Percentiles rank a stretch among this genome's conserved stretches.
phyloP scores from a whole-genome alignment of 108 stramenopile species.

The Nitzschia sp. region DNA sequence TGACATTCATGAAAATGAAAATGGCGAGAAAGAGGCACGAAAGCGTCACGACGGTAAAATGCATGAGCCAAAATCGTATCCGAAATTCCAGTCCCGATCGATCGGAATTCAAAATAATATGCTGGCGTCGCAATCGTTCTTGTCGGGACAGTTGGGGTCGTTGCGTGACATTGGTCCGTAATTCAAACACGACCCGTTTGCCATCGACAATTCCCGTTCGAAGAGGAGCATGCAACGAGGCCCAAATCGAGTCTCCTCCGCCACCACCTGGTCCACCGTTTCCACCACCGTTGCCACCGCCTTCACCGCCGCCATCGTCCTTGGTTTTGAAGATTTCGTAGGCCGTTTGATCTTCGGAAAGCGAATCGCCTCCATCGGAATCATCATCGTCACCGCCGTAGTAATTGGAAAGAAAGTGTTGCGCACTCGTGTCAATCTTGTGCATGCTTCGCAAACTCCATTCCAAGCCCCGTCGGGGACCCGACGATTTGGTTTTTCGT shows the following conservation, averaged over 20 bases:
- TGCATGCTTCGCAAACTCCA: conserved; percentile 20
- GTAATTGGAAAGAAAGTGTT: conserved; percentile 21
- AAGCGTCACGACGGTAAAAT: neutral
- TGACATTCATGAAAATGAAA: conserved; percentile 10
- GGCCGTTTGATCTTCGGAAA: conserved; percentile 19
- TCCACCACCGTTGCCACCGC: too few relatives aligned
- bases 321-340: conserved; percentile 27
- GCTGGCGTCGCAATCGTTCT: neutral
- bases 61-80: conserved; percentile 15
- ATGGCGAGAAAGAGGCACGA: neutral
- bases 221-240: conserved; percentile 22
- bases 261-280: neutral
- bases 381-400: neutral
- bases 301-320: neutral
- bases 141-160: neutral
- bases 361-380: neutral
- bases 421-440: conserved; percentile 14
- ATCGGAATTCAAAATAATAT: conserved; percentile 2
- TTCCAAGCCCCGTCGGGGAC: conserved; percentile 9
- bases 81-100: neutral
- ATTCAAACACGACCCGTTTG: conserved; percentile 17
- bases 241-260: conserved; percentile 13
- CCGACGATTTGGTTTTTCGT: neutral
- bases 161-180: conserved; percentile 12
- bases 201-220: conserved; percentile 25